These are phyloP conservation scores for Amanita muscaria DNA, from an alignment of 768 basidiomycete species.

Conservation along the genomic window DNA sequence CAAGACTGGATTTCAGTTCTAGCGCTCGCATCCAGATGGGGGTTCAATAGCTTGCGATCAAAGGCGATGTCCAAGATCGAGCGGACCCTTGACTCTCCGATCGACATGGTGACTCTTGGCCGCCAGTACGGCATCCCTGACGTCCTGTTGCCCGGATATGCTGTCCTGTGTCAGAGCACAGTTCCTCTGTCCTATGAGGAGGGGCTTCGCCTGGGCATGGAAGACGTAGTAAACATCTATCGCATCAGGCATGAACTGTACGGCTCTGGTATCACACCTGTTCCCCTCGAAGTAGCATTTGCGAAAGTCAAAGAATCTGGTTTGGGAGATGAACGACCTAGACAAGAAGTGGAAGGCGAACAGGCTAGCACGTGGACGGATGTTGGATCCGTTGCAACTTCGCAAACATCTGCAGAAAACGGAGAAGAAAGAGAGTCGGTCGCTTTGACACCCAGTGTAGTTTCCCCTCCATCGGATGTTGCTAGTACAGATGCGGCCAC, in stretches of 20 bases:
- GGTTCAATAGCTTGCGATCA: neutral
- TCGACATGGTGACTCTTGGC: neutral
- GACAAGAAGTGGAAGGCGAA: too few relatives aligned
- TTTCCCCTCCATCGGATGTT: too few relatives aligned
- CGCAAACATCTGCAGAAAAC: too few relatives aligned
- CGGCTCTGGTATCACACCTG: too few relatives aligned
- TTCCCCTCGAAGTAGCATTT: too few relatives aligned
- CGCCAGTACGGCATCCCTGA: neutral
- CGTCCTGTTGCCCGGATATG: neutral
- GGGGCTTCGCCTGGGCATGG: neutral
- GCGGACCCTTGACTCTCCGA: neutral
- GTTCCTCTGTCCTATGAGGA: neutral
- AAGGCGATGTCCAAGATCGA: neutral
- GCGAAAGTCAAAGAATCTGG: too few relatives aligned
- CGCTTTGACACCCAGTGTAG: too few relatives aligned
- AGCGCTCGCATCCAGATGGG: neutral
- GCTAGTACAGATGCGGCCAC: too few relatives aligned
- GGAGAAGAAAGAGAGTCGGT: too few relatives aligned
- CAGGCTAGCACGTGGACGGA: too few relatives aligned
- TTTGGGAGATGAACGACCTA: too few relatives aligned
- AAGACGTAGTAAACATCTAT: conserved; percentile 1
- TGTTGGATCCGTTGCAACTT: too few relatives aligned
- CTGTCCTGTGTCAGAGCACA: neutral
- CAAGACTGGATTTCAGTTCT: neutral
- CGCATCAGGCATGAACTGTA: neutral